These are phyloP conservation scores for Simplicillium aogashimaense DNA, from an alignment of 2,329 filamentous ascomycete genomes.

Conservation along the genomic window DNA sequence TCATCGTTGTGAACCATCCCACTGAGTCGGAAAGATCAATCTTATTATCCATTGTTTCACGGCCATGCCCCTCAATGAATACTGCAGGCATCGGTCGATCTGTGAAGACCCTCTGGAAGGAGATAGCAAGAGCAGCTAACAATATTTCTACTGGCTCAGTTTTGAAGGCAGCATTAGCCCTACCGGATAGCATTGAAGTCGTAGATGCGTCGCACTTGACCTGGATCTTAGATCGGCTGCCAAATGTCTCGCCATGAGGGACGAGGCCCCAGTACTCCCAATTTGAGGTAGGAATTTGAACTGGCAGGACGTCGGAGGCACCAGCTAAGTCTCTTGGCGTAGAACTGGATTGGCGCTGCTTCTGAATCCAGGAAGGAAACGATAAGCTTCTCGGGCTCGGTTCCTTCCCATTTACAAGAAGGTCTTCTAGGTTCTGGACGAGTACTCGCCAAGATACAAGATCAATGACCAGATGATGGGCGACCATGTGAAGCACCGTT, in stretches of 20 bases:
- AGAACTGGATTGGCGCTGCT: not conserved
- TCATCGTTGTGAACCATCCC: conserved; percentile 35
- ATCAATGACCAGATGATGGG: conserved; percentile 20
- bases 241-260: conserved; percentile 3
- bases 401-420: conserved; percentile 1
- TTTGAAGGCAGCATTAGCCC: conserved; percentile 17
- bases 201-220: conserved; percentile 1
- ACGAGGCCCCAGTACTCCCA: conserved; percentile 10
- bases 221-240: not conserved
- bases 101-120: conserved; percentile 22
- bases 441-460: conserved; percentile 39
- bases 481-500: conserved; percentile 5
- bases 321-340: not conserved
- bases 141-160: conserved; percentile 29
- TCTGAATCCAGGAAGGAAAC: conserved; percentile 25
- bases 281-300: conserved; percentile 7
- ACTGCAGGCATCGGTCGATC: conserved; percentile 23
- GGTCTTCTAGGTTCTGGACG: conserved; percentile 9
- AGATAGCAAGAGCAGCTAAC: conserved; percentile 20
- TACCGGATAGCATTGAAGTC: conserved; percentile 12
- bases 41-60: conserved; percentile 21
- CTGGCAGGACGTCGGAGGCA: conserved; percentile 5
- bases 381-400: conserved; percentile 1
- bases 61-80: conserved; percentile 31
- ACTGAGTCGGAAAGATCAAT: conserved; percentile 28